Percentiles rank a stretch among this genome's conserved stretches.
Evolutionary conservation across 495 filamentous ascomycete species (phyloP).

Genomic region (Trichocladium uniseriatum): DNA sequence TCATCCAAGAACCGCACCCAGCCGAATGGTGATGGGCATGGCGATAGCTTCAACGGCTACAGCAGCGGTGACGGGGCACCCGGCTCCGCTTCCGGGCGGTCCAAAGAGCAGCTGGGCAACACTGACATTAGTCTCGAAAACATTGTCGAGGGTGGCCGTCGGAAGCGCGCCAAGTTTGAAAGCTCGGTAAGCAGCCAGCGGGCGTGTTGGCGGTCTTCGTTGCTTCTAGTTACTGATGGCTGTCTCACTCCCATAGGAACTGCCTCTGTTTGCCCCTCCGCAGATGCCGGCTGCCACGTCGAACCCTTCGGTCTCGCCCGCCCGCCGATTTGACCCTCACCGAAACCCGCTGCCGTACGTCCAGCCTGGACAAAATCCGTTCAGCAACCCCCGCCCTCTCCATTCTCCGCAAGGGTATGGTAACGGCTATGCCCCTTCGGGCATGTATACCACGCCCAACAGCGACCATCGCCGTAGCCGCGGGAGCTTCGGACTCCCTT

Average conservation of each 20-base stretch:
- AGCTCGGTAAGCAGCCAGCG: constrained; percentile 65
- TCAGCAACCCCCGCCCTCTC: constrained; percentile 59
- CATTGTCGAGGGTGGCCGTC: constrained; percentile 90
- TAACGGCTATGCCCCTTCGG: constrained; percentile 36
- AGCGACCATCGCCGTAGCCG: constrained; percentile 58
- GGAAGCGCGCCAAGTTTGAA: constrained; percentile 94
- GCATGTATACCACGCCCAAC: constrained; percentile 47
- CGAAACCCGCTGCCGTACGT: constrained; percentile 57
- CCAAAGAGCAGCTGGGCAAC: constrained; percentile 76
- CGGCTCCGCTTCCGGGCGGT: constrained; percentile 61
- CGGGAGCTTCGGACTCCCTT: constrained; percentile 46
- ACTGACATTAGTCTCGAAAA: constrained; percentile 96
- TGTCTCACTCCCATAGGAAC: constrained; percentile 52
- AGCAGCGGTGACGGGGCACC: constrained; percentile 74
- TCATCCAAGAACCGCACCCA: constrained; percentile 62
- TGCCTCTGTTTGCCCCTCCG: constrained; percentile 87
- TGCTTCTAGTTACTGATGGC: constrained; percentile 7
- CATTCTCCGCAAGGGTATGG: constrained; percentile 73
- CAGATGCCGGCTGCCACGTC: constrained; percentile 84
- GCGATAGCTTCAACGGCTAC: constrained; percentile 58
- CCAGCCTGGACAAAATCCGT: constrained; percentile 61
- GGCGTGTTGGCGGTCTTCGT: neutral
- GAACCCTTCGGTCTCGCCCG: constrained; percentile 85
- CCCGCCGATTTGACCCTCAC: constrained; percentile 57
- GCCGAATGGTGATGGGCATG: constrained; percentile 54